Percentiles rank a stretch among this genome's conserved stretches.
phyloP scores from a whole-genome alignment of 1,284 basidiomycete genomes.

The Malassezia yamatoensis region DNA sequence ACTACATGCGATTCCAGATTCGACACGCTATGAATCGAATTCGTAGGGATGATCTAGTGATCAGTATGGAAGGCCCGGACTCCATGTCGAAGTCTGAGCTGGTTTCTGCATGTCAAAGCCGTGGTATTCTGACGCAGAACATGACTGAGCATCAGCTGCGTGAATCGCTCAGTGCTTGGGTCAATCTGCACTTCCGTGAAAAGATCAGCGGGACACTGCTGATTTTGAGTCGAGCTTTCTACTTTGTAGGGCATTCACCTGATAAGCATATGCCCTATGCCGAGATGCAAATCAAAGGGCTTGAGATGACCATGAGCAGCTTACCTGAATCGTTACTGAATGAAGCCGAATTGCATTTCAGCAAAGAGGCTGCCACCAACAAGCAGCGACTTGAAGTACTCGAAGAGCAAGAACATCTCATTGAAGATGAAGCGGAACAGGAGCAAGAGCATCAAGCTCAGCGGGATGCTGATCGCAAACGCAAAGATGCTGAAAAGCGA shows the following conservation, averaged over 20 bases:
- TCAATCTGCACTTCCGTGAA: conserved; percentile 73
- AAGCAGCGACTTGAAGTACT: conserved; percentile 96
- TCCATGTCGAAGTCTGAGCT: conserved; percentile 81
- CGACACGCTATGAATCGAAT: conserved; percentile 72
- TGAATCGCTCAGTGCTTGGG: conserved; percentile 86
- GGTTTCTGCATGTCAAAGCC: conserved; percentile 81
- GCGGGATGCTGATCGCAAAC: conserved; percentile 69
- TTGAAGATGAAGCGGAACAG: conserved; percentile 96
- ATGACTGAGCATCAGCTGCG: conserved; percentile 57
- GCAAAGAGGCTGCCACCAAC: conserved; percentile 83
- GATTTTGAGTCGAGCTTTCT: conserved; percentile 83
- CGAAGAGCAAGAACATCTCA: conserved; percentile 96
- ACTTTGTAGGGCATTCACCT: conserved; percentile 54
- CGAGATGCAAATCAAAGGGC: conserved; percentile 58
- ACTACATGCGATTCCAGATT: conserved; percentile 90
- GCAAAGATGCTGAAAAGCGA: conserved; percentile 54
- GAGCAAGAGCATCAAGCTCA: conserved; percentile 85
- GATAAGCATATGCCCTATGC: conserved; percentile 22
- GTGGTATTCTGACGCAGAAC: conserved; percentile 79
- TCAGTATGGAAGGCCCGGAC: conserved; percentile 78
- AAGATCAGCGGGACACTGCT: conserved; percentile 85
- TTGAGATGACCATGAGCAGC: conserved; percentile 83
- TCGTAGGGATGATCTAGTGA: conserved; percentile 78
- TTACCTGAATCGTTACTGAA: conserved; percentile 90
- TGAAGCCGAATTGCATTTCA: conserved; percentile 91